Percentiles rank a stretch among this genome's conserved stretches.
Conservation (phyloP, 441 rosid species). For the Populus hybrid region DNA sequence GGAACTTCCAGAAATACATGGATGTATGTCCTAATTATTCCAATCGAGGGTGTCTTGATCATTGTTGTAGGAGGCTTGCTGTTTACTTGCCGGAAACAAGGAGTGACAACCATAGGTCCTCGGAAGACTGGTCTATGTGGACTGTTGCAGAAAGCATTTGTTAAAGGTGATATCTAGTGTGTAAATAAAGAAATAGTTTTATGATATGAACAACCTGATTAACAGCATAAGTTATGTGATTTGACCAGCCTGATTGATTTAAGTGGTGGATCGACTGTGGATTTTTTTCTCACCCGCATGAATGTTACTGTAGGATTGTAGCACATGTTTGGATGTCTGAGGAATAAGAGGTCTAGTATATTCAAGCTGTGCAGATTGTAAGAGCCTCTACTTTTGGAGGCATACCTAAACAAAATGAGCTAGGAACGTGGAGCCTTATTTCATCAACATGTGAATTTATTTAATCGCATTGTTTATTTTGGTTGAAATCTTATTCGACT, state of each 20-base stretch:
- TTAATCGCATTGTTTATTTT: too few relatives aligned
- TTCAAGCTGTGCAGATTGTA: background rate
- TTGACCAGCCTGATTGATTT: background rate
- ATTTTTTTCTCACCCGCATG: background rate
- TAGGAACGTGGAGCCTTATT: background rate
- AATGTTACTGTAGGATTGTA: background rate
- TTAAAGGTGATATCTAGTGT: constrained; percentile 50
- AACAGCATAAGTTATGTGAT: background rate
- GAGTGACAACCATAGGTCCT: constrained; percentile 67
- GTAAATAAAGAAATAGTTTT: background rate
- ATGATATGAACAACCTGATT: background rate
- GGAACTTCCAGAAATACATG: constrained; percentile 29
- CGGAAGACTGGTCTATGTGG: constrained; percentile 95
- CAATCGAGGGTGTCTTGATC: constrained; percentile 29
- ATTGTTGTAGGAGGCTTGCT: constrained; percentile 29
- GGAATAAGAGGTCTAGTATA: background rate
- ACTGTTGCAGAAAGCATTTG: constrained; percentile 85
- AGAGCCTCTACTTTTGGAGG: background rate
- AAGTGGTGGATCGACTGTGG: background rate
- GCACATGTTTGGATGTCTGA: background rate
- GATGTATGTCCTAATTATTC: constrained; percentile 53
- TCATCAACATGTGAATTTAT: background rate
- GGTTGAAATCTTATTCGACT: too few relatives aligned
- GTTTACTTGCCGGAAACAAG: constrained; percentile 44
- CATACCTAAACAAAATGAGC: background rate